Evolutionary conservation across 495 filamentous ascomycete genomes (phyloP).

Genomic region (Hypoxylon trugodes): DNA sequence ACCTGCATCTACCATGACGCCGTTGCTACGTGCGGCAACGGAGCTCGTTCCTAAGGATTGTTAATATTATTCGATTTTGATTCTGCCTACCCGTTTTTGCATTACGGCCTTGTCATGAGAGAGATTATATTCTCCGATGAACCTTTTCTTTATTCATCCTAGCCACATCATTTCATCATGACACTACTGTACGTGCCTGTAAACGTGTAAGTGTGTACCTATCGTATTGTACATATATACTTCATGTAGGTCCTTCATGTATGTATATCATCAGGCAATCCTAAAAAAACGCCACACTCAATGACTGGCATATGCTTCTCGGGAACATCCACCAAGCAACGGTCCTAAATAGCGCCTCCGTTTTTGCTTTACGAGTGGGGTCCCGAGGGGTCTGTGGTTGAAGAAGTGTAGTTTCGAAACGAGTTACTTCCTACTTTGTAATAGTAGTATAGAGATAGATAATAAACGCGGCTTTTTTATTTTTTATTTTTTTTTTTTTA

Average conservation of each 20-base stretch:
- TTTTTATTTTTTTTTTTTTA: neutral
- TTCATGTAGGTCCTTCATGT: conserved; percentile 5
- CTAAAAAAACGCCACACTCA: conserved; percentile 30
- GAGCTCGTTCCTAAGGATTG: neutral
- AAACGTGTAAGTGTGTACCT: no score
- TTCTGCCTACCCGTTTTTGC: neutral
- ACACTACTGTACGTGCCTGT: no score
- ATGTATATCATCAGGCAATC: conserved; percentile 36
- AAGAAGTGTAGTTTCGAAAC: neutral
- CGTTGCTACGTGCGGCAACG: conserved; percentile 12
- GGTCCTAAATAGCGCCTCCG: conserved; percentile 24
- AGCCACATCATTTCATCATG: no score
- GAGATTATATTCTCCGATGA: conserved; percentile 22
- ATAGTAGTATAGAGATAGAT: neutral
- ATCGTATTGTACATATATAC: no score
- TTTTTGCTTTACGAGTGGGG: conserved; percentile 10
- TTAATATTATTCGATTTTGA: neutral
- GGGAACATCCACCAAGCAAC: conserved; percentile 35
- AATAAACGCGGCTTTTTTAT: neutral
- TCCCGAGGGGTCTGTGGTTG: neutral
- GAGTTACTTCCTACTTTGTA: neutral
- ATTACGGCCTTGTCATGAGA: conserved; percentile 4
- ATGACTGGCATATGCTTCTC: conserved; percentile 41
- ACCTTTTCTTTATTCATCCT: neutral
- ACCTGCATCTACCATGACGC: conserved; percentile 27